phyloP scores from a whole-genome alignment of 2,329 filamentous ascomycete genomes.

The Lachnellula subtilissima region DNA sequence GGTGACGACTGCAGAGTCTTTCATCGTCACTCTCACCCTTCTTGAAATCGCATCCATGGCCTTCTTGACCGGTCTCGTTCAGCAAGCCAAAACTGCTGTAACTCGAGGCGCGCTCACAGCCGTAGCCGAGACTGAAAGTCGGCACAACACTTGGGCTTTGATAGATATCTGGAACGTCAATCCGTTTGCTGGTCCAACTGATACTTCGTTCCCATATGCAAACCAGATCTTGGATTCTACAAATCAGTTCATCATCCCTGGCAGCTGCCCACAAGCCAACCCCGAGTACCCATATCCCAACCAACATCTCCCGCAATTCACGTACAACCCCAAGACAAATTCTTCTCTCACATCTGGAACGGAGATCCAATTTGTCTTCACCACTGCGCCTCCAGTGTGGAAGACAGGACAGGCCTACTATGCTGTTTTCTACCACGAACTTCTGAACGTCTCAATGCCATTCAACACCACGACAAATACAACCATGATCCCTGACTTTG shows the following conservation, averaged over 20 bases:
- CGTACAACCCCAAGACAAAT: conserved; percentile 24
- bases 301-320: conserved; percentile 34
- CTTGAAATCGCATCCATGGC: conserved; percentile 37
- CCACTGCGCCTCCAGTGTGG: conserved; percentile 27
- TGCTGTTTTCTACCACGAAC: conserved; percentile 38
- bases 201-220: conserved; percentile 40
- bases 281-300: conserved; percentile 35
- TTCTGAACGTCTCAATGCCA: conserved; percentile 34
- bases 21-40: conserved; percentile 32
- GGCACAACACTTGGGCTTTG: conserved; percentile 39
- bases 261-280: conserved; percentile 34
- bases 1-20: conserved; percentile 19
- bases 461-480: conserved; percentile 33
- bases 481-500: conserved; percentile 35
- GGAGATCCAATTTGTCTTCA: conserved; percentile 31
- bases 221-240: conserved; percentile 38
- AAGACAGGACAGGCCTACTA: conserved; percentile 31
- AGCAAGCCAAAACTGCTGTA: conserved; percentile 31
- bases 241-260: conserved; percentile 30
- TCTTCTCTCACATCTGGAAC: conserved; percentile 31
- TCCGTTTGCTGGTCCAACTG: conserved; percentile 38
- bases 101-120: conserved; percentile 36
- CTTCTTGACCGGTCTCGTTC: conserved; percentile 36
- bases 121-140: conserved; percentile 35
- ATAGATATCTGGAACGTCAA: conserved; percentile 37